Conservation (phyloP, 257 asterid genomes). For the Solanum commersonii region DNA sequence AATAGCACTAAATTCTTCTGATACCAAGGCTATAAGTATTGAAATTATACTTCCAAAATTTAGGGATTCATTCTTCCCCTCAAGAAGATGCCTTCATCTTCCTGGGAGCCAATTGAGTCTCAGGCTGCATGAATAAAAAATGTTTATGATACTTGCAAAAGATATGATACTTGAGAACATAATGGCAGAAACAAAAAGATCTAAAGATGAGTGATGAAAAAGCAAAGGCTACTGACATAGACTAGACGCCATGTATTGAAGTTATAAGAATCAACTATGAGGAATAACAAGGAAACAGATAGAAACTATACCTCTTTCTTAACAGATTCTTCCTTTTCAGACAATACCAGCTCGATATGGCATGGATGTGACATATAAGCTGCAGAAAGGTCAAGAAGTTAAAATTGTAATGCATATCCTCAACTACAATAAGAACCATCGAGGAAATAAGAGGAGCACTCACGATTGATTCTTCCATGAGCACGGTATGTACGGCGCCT, state of each 20-base stretch:
- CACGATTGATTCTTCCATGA: slow-evolving; percentile 54
- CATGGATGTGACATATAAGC: slow-evolving; percentile 92
- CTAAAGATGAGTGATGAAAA: neutral
- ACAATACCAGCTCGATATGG: slow-evolving; percentile 69
- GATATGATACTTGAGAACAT: neutral
- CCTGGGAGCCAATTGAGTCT: slow-evolving; percentile 3
- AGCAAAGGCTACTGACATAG: neutral
- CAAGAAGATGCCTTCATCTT: neutral
- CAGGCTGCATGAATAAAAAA: neutral
- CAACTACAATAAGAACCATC: neutral
- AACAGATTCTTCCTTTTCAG: slow-evolving; percentile 71
- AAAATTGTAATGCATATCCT: neutral
- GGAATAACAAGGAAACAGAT: neutral
- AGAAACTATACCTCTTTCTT: slow-evolving; percentile 54
- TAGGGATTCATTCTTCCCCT: neutral
- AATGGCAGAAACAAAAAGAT: neutral
- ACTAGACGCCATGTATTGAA: neutral
- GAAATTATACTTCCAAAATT: neutral
- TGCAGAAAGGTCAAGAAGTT: slow-evolving; percentile 3
- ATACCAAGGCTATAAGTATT: neutral
- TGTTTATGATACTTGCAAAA: neutral
- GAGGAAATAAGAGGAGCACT: neutral
- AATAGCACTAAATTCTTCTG: neutral
- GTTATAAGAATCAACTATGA: neutral
- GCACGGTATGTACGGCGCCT: slow-evolving; percentile 50